These are phyloP conservation scores for Ophiocordyceps camponoti-leonardi DNA, from an alignment of 2,329 filamentous ascomycete species.

Conservation along the genomic window DNA sequence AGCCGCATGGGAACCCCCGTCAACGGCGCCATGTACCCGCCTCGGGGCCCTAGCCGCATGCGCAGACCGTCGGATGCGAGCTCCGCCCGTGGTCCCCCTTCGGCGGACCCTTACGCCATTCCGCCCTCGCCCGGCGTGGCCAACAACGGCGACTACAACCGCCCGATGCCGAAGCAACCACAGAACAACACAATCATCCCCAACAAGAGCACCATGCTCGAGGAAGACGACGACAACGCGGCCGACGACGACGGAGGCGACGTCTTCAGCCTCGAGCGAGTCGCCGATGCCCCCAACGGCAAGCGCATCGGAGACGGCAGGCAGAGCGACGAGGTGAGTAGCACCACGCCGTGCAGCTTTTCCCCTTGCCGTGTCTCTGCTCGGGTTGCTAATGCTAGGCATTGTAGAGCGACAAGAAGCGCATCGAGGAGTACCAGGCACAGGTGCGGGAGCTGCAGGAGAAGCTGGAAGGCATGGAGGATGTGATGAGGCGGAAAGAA, in stretches of 20 bases:
- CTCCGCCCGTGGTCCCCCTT: conserved; percentile 33
- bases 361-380: background rate
- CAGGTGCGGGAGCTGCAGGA: conserved; percentile 61
- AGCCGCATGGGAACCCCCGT: conserved; percentile 46
- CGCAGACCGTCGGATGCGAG: conserved; percentile 44
- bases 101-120: conserved; percentile 29
- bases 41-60: conserved; percentile 33
- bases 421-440: conserved; percentile 62
- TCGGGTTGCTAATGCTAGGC: background rate
- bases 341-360: background rate
- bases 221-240: conserved; percentile 67
- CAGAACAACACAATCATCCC: conserved; percentile 94
- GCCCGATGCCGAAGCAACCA: conserved; percentile 74
- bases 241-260: conserved; percentile 31
- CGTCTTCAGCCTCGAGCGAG: conserved; percentile 32
- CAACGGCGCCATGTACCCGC: conserved; percentile 35
- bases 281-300: conserved; percentile 11
- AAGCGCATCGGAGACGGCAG: conserved; percentile 10
- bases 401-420: conserved; percentile 43
- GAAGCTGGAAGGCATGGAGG: conserved; percentile 57
- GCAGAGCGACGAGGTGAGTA: conserved; percentile 20
- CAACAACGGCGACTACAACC: conserved; percentile 48
- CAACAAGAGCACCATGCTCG: conserved; percentile 94
- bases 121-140: conserved; percentile 42
- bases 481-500: conserved; percentile 51